These are phyloP conservation scores for Dianthus caryophyllus DNA, from an alignment of 148 eudicot genomes.

Conservation along the genomic window DNA sequence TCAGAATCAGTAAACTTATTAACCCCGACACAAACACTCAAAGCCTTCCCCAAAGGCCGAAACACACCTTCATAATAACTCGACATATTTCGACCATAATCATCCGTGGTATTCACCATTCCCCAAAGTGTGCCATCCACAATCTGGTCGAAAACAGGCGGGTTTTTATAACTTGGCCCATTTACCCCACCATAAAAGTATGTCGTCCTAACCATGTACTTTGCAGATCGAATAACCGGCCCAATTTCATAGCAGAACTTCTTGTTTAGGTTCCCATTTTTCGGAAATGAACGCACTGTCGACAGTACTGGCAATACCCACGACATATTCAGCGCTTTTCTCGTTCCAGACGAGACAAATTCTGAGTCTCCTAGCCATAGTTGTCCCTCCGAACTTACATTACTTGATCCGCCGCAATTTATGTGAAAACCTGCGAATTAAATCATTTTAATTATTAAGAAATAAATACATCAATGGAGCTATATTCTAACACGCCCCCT, in stretches of 20 bases:
- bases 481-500: too few species aligned
- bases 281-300: conserved; percentile 67
- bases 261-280: conserved; percentile 34
- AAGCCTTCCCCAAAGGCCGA: conserved; percentile 45
- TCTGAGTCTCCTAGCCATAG: conserved; percentile 57
- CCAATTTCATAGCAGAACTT: conserved; percentile 70
- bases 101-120: conserved; percentile 73
- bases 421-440: conserved; percentile 41
- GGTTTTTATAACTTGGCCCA: conserved; percentile 32
- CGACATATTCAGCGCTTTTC: conserved; percentile 27
- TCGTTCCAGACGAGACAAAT: conserved; percentile 45
- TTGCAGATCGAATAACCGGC: conserved; percentile 45
- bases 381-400: conserved; percentile 28
- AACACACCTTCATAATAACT: conserved; percentile 90
- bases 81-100: conserved; percentile 42
- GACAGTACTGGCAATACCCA: conserved; percentile 39
- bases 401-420: conserved; percentile 57
- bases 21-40: conserved; percentile 74
- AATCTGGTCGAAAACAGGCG: conserved; percentile 91
- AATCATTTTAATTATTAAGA: neutral
- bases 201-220: conserved; percentile 65
- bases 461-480: neutral
- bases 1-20: conserved; percentile 79
- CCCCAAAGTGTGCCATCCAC: conserved; percentile 83
- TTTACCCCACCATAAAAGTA: conserved; percentile 83